Evolutionary conservation across 1,284 basidiomycete species (phyloP).

Genomic region (Takashimella tepidaria): DNA sequence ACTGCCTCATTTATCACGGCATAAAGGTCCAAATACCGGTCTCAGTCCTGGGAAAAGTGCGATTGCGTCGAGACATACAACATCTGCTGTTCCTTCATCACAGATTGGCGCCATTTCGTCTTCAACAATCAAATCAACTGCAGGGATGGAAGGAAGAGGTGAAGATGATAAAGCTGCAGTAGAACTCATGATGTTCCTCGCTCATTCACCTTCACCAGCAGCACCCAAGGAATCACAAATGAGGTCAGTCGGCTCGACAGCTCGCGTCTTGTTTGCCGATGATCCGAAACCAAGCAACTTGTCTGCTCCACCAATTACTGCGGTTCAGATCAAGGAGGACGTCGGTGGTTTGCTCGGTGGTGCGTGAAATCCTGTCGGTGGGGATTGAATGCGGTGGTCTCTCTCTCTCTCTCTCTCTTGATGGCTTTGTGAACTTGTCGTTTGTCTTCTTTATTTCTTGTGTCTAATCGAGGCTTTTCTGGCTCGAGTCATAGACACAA

Average conservation of each 20-base stretch:
- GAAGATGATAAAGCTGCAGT: slow-evolving; percentile 44
- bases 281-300: not conserved
- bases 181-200: slow-evolving; percentile 48
- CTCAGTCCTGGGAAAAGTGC: too few relatives aligned
- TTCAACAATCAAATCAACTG: too few relatives aligned
- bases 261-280: slow-evolving; percentile 42
- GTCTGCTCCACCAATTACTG: not conserved
- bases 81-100: too few relatives aligned
- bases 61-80: too few relatives aligned
- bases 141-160: slow-evolving; percentile 6
- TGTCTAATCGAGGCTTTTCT: too few relatives aligned
- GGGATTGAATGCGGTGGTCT: not conserved
- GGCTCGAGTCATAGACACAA: too few relatives aligned
- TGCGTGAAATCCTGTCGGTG: too few relatives aligned
- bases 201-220: slow-evolving; percentile 39
- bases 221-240: slow-evolving; percentile 8
- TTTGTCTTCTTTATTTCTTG: too few relatives aligned
- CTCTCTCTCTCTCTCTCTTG: not conserved
- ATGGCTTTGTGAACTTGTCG: too few relatives aligned
- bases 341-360: not conserved
- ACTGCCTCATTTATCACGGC: slow-evolving; percentile 10
- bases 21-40: too few relatives aligned
- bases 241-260: slow-evolving; percentile 21
- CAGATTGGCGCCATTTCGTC: too few relatives aligned
- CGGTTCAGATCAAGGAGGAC: not conserved